Percentiles rank a stretch among this genome's conserved stretches.
Evolutionary conservation across 257 asterid genomes (phyloP).

Genomic region (Solanum bulbocastanum): DNA sequence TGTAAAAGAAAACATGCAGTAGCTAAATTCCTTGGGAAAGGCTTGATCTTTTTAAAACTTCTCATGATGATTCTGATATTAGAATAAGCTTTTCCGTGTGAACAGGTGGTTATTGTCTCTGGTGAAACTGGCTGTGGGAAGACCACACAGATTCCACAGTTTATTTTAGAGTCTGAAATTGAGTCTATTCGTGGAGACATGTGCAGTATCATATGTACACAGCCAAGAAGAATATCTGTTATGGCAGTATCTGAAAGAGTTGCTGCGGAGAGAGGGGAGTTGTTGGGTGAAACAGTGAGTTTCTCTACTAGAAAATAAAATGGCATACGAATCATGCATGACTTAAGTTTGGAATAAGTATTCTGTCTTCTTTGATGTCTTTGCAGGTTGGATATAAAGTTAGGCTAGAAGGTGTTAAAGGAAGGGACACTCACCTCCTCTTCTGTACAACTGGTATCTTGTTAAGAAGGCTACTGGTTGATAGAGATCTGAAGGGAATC

Average conservation of each 20-base stretch:
- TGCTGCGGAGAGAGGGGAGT: conserved; percentile 92
- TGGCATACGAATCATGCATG: not conserved
- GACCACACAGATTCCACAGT: conserved; percentile 95
- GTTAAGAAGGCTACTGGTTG: conserved; percentile 73
- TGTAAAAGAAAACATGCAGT: not conserved
- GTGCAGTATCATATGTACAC: conserved; percentile 87
- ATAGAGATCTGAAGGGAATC: conserved; percentile 74
- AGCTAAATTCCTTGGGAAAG: not conserved
- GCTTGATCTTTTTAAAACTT: not conserved
- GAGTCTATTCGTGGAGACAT: conserved; percentile 52
- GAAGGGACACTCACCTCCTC: conserved; percentile 91
- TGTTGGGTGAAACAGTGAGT: conserved; percentile 88
- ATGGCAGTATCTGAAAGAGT: conserved; percentile 92
- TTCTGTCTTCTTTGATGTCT: conserved; percentile 3
- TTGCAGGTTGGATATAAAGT: conserved; percentile 92
- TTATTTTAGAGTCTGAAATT: conserved; percentile 78
- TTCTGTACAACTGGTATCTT: conserved; percentile 98
- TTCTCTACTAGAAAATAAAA: not conserved
- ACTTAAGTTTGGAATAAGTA: not conserved
- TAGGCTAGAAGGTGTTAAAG: conserved; percentile 87
- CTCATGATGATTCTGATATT: conserved; percentile 3
- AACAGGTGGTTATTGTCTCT: conserved; percentile 80
- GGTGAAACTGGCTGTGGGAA: conserved; percentile 99
- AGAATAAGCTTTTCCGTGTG: conserved; percentile 3
- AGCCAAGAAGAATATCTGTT: conserved; percentile 92